Conservation (phyloP, 1,139 yeast species). For the Debaryomyces coudertii region DNA sequence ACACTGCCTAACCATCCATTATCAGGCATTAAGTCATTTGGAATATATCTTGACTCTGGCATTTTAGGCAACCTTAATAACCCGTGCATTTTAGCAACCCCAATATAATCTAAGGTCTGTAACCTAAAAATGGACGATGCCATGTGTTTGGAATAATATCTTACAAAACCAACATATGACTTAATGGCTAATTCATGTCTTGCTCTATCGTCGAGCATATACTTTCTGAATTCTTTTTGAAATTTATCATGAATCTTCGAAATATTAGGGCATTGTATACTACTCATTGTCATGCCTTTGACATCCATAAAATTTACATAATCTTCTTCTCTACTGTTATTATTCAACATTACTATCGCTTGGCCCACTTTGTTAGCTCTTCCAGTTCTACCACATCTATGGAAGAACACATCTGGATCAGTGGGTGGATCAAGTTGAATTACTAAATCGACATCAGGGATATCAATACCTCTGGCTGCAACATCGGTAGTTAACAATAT, state of each 20-base stretch:
- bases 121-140: conserved; percentile 88
- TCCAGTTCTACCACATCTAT: conserved; percentile 92
- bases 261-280: conserved; percentile 33
- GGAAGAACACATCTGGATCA: conserved; percentile 84
- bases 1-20: conserved; percentile 73
- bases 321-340: conserved; percentile 74
- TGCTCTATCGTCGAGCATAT: conserved; percentile 72
- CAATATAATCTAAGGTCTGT: conserved; percentile 68
- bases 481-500: conserved; percentile 81
- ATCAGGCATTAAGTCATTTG: conserved; percentile 51
- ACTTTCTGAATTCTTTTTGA: conserved; percentile 46
- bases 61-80: conserved; percentile 83
- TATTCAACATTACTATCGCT: conserved; percentile 71
- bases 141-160: conserved; percentile 87
- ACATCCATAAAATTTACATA: conserved; percentile 81
- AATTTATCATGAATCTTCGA: conserved; percentile 24
- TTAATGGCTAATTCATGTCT: conserved; percentile 79
- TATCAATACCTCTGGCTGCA: conserved; percentile 93
- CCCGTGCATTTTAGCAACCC: conserved; percentile 77
- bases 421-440: conserved; percentile 90
- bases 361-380: conserved; percentile 83
- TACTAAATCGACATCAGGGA: conserved; percentile 89
- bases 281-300: conserved; percentile 59
- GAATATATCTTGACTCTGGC: conserved; percentile 78
- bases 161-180: conserved; percentile 81